Evolutionary conservation across 2,329 filamentous ascomycete species (phyloP), one percentile per base, ranked within the genome.

Genomic region (Cladosporium sp.): DNA sequence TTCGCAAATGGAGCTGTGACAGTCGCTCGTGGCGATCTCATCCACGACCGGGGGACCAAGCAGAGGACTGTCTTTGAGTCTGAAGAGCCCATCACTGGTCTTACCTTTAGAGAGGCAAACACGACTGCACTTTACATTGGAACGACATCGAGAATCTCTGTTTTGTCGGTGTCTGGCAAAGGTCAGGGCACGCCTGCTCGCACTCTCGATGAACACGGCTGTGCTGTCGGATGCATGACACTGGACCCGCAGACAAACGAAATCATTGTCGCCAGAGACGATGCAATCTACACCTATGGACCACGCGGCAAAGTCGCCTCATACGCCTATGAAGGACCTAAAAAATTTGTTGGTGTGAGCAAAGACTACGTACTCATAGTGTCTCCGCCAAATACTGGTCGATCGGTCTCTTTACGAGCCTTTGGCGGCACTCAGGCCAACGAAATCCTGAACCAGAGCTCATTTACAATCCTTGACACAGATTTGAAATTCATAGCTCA

Each of bases 1-100:
- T 98, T 98, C 65, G 93, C 86, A 11, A 97, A 98, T 69, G 93
- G 93, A 7, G 84, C 91, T 1, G 92, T 98, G 11, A 95, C 90
- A 0, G 84, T 98, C 22, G 88, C 98, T 51, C 82, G 93, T 52
- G 93, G 94, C 53, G 93, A 98, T 65, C 75, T 98, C 42, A 88
- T 98, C 59, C 90, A 98, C 67, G 93, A 98, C 67, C 83, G 93
- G 51, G 93, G 94, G 18, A 90, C 92, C 9, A 90, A 89, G 65
- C 93, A 98, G 67, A 83, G 93, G 47, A 93, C 92, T 29, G 88
- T 98, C 8, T 93, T 95, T 70, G 93, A 98, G 65, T 95, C 91
- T 0, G 91, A 97, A 61, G 93, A 98, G 66, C 94, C 93, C 0
- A 84, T 98, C 8, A 98, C 93, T 0, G 92, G 91, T 1, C 83